A percentile compares a stretch with the other conserved stretches of the same genome.
These are phyloP conservation scores for Cryptosporidium andersoni DNA, from an alignment of 169 alveolate species.

Conservation along the genomic window DNA sequence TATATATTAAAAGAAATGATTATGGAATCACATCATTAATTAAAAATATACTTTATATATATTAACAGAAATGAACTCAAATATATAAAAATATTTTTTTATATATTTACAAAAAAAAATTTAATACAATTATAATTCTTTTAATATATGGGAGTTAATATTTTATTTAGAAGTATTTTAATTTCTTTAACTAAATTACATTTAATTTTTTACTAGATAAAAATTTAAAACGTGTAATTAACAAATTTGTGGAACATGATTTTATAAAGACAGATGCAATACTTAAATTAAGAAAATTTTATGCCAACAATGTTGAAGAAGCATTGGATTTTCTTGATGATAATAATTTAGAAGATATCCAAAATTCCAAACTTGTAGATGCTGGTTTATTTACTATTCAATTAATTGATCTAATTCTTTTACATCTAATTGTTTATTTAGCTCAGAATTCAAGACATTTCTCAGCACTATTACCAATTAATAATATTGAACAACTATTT, in stretches of 20 bases:
- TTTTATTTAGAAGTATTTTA: no score
- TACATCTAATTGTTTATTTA: conserved; percentile 11
- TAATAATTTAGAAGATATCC: conserved; percentile 22
- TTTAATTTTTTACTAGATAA: not conserved
- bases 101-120: not conserved
- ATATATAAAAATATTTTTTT: not conserved
- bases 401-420: conserved; percentile 25
- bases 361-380: conserved; percentile 27
- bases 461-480: no score
- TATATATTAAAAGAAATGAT: not conserved
- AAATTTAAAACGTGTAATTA: conserved; percentile 9
- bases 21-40: not conserved
- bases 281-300: conserved; percentile 15
- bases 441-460: not conserved
- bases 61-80: not conserved
- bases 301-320: conserved; percentile 6
- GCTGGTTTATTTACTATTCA: conserved; percentile 60
- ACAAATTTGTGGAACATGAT: conserved; percentile 17
- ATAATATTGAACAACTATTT: not conserved
- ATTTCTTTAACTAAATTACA: no score
- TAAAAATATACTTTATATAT: not conserved
- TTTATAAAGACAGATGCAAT: not conserved
- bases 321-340: conserved; percentile 4
- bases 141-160: no score
- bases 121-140: no score